Evolutionary conservation across 768 basidiomycete genomes (phyloP).

Genomic region (Rhodotorula paludigena): DNA sequence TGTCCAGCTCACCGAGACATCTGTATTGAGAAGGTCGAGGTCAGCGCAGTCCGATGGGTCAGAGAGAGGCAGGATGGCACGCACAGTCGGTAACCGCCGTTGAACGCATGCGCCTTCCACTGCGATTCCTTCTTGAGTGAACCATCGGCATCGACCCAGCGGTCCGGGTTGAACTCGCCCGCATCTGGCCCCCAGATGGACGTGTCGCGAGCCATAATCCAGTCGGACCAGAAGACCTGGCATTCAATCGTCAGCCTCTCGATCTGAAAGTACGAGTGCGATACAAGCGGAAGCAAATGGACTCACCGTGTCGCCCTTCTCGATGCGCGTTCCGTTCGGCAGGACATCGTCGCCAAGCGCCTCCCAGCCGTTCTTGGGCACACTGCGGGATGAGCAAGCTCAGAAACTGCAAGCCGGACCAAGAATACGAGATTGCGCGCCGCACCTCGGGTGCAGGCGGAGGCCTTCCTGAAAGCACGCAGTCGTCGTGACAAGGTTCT

Average conservation of each 20-base stretch:
- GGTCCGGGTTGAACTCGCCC: constrained; percentile 12
- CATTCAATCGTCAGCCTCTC: too few species aligned
- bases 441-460: neutral
- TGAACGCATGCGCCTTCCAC: constrained; percentile 29
- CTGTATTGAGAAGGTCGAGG: neutral
- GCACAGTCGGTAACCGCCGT: constrained; percentile 21
- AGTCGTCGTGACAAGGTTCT: neutral
- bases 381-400: neutral
- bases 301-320: constrained; percentile 12
- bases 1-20: constrained; percentile 3
- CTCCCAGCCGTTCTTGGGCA: constrained; percentile 30
- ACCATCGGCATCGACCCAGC: constrained; percentile 19
- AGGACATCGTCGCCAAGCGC: constrained; percentile 14
- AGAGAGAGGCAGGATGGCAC: neutral
- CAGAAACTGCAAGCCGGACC: too few species aligned
- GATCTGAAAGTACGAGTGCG: too few species aligned
- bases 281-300: neutral
- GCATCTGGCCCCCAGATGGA: constrained; percentile 26
- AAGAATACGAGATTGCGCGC: too few species aligned
- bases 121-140: constrained; percentile 11
- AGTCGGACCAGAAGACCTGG: constrained; percentile 25
- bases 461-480: constrained; percentile 23
- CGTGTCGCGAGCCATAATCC: constrained; percentile 11
- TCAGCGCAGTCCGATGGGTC: neutral
- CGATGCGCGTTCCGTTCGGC: constrained; percentile 10